Conservation (phyloP, 352 stramenopile genomes). For the Phytophthora tentaculata region DNA sequence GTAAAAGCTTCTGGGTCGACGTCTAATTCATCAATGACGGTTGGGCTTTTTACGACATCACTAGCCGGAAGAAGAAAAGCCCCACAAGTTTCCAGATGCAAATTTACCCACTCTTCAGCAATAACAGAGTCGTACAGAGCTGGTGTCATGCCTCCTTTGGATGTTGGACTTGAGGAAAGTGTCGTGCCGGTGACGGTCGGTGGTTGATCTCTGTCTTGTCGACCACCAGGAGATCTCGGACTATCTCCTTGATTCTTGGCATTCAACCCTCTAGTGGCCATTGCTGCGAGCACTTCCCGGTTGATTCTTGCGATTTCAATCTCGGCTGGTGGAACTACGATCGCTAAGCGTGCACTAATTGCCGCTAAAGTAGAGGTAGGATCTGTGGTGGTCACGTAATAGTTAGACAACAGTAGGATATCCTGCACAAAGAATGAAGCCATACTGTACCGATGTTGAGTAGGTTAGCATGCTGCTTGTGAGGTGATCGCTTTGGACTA, state of each 20-base stretch:
- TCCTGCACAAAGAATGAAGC: neutral
- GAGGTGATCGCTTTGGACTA: conserved; percentile 31
- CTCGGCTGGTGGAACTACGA: conserved; percentile 61
- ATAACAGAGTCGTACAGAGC: conserved; percentile 71
- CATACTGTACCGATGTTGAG: conserved; percentile 49
- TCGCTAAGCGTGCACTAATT: conserved; percentile 66
- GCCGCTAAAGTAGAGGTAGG: conserved; percentile 52
- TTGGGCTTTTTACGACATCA: conserved; percentile 42
- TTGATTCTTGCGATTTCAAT: conserved; percentile 80
- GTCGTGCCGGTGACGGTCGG: conserved; percentile 2
- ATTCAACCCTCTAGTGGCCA: conserved; percentile 29
- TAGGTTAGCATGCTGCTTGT: conserved; percentile 40
- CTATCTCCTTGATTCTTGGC: conserved; percentile 19
- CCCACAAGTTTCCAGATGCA: conserved; percentile 65
- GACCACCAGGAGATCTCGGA: conserved; percentile 13
- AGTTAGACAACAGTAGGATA: neutral
- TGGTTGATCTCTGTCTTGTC: neutral
- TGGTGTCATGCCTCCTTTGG: conserved; percentile 37
- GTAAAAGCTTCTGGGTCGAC: conserved; percentile 48
- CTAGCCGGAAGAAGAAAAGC: conserved; percentile 57
- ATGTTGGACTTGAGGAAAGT: conserved; percentile 17
- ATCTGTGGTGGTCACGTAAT: conserved; percentile 26
- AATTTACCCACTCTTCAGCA: conserved; percentile 83
- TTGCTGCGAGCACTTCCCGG: conserved; percentile 44
- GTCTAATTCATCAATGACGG: conserved; percentile 42